phyloP scores from a whole-genome alignment of 768 basidiomycete genomes.

The Lactarius tabidus region DNA sequence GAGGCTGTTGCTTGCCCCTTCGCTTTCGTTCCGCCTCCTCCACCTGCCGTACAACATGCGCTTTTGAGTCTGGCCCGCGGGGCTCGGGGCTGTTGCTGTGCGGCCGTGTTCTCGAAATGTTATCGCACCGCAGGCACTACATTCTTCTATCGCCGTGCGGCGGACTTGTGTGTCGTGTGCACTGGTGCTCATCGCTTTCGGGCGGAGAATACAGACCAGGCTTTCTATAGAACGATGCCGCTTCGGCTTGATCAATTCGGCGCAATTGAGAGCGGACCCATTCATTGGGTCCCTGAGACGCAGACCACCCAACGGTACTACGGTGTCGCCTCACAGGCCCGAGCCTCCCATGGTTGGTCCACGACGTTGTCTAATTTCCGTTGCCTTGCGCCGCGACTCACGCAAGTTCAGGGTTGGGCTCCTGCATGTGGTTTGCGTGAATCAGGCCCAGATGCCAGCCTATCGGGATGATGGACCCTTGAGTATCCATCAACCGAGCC shows the following conservation, averaged over 20 bases:
- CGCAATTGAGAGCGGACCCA: neutral
- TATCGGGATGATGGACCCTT: neutral
- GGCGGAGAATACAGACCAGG: neutral
- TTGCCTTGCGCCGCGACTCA: neutral
- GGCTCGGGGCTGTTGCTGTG: neutral
- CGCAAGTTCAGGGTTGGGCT: neutral
- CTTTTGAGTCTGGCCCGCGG: neutral
- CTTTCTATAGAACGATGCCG: neutral
- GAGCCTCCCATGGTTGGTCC: neutral
- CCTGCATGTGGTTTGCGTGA: constrained; percentile 3
- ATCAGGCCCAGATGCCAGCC: neutral
- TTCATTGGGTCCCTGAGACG: neutral
- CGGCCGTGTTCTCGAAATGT: neutral
- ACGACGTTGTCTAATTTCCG: neutral
- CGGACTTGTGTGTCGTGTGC: constrained; percentile 2
- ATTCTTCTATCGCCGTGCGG: neutral
- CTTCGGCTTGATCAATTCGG: neutral
- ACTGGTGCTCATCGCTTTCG: constrained; percentile 11
- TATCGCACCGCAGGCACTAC: neutral
- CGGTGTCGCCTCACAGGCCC: neutral
- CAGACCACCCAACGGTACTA: neutral
- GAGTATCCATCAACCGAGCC: constrained; percentile 2
- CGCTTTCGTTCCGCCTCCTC: neutral
- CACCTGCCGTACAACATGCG: neutral
- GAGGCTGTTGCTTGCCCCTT: constrained; percentile 3